Evolutionary conservation across 1,139 yeast genomes (phyloP), one percentile per base, ranked within the genome.

Genomic region (Keqinozyma sinolaborantium): DNA sequence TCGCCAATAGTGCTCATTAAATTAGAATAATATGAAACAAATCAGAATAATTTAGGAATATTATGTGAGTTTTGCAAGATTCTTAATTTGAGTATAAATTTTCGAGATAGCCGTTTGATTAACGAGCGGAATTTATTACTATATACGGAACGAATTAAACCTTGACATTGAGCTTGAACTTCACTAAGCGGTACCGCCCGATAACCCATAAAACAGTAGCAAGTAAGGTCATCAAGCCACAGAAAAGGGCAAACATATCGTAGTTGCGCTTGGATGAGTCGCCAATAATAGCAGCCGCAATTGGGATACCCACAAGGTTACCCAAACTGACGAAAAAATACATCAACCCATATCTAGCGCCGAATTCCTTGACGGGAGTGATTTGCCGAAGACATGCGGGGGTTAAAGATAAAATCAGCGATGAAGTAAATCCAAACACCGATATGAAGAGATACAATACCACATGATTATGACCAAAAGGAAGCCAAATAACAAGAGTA

Each of bases 221-320:
- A 2, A 45, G 39, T 4, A 53, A 32, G 2, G 64, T 47, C 24
- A 64, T 48, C 12, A 53, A 39, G 4, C 69, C 70, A 33, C 62
- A 61, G 36, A 65, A 54, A 26, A 64, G 39, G 3, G 62, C 57
- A 44, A 66, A 67, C 50, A 56, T 49, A 23, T 49, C 41, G 37
- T 67, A 68, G 26, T 56, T 53, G 16, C 45, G 50, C 23, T 42
- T 41, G 21, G 54, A 47, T 16, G 64, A 66, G 25, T 55, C 42
- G 7, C 61, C 64, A 25, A 68, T 66, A 16, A 68, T 60, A n/a
- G 64, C 58, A 16, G 70, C 67, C 4, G 65, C 71, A n/a, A 64
- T 43, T 3, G 73, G 73, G n/a, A 68, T 56, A 11, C 70, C 72
- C 30, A 67, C 50, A 27, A 67, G 50, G 33, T 63, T 64, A 3